Evolutionary conservation across 345 rosid species (phyloP), one percentile per base, ranked within the genome.

Genomic region (Bretschneidera sinensis): DNA sequence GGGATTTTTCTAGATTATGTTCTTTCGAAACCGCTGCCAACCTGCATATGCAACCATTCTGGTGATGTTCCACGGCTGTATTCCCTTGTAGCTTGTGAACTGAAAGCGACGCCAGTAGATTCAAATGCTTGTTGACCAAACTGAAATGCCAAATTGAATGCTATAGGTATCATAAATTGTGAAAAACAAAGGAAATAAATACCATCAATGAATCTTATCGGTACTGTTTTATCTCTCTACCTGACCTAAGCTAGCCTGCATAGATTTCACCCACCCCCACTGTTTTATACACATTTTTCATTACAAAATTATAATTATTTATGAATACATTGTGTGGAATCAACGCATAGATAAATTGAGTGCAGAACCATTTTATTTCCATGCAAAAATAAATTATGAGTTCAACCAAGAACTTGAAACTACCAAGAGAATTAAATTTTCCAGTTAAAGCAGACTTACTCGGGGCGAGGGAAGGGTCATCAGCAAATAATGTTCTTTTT

Each of bases 31-130:
- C 91, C 77, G 50, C 91, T 68, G 34, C 89, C 88, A 60, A 91
- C 66, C 78, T 89, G 92, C 90, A 86, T 91, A 59, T 86, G 97
- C 84, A 91, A 73, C 97, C 94, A 91, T 59, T 91, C 91, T 0
- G 89, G 88, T 53, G 94, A 91, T 54, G 98, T 58, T 57, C 82
- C 83, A 2, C 76, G 81, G 45, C 74, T 66, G 69, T 75, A 86
- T 50, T 80, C 94, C 78, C 89, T 79, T 4, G 82, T 50, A 13
- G 87, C 76, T 75, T 84, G 96, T 1, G 88, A 70, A 54, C 78
- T 81, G 43, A 84, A 88, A 54, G 79, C 83, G 73, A 86, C 64
- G 24, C 79, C 88, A 17, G 72, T 55, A 54, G 78, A 34, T 54
- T 84, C 89, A 69, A 74, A 88, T 23, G 73, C 64, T 73, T 81